Evolutionary conservation across 257 asterid species (phyloP), one percentile per base, ranked within the genome.

Genomic region (Apocynum venetum): DNA sequence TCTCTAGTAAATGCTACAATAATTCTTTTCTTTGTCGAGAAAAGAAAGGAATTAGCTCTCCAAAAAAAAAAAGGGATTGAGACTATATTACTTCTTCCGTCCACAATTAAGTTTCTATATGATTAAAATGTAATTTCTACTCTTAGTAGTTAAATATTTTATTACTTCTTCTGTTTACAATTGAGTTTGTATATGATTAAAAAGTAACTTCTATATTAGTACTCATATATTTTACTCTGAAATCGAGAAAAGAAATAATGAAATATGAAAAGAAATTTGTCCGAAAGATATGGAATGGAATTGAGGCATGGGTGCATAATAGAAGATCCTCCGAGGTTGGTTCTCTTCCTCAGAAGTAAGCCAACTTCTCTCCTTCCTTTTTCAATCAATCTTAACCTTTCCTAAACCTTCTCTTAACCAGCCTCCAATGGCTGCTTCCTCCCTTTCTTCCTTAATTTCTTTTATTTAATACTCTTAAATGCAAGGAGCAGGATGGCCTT

Each of bases 401-500:
- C 87, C 88, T 80, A 79, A 79, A 86, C 79, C 85, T 86, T 82
- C 90, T 87, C 89, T 76, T 83, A 64, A 79, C 86, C 91, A 76
- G 77, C 82, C 88, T 87, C 81, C 86, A 86, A 87, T 89, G 95
- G 93, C 87, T 84, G 87, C 88, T 44, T 74, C 73, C 67, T 82
- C 70, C 71, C 74, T 76, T 68, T 80, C 80, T 77, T 59, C 78
- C 82, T 83, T 78, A 48, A 47, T 47, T 10, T 14, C 14, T 80
- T 79, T 55, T 9, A 48, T 61, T 53, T 53, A 75, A 69, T 82
- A 44, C n/a, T 80, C 65, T 15, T 73, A 25, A 81, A 79, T 73
- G 84, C 76, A 69, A 46, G 84, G 89, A 81, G 87, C 93, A 87
- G 93, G 96, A 88, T 91, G 97, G 93, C 95, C 89, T 77, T 82